Evolutionary conservation across 257 asterid species (phyloP).

Genomic region (Forsythia suspensa): DNA sequence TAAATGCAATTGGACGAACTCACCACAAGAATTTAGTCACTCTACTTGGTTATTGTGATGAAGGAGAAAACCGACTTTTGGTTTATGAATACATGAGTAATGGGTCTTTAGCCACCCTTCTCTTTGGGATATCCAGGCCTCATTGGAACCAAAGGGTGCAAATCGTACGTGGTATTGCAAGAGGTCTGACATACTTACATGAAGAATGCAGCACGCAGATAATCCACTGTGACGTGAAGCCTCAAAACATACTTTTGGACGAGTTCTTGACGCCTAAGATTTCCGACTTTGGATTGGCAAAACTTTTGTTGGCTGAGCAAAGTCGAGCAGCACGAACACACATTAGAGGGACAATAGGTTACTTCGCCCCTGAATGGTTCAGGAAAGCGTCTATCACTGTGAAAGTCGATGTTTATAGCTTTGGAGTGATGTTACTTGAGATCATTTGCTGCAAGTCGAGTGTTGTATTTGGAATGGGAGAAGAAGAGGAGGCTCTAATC

Average conservation of each 20-base stretch:
- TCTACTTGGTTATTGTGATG: conserved; percentile 47
- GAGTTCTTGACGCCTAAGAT: conserved; percentile 27
- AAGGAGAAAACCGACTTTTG: conserved; percentile 37
- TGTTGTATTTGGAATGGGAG: conserved; percentile 23
- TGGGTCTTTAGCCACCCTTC: conserved; percentile 33
- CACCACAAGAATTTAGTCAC: conserved; percentile 60
- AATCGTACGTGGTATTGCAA: conserved; percentile 41
- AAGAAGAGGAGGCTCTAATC: conserved; percentile 28
- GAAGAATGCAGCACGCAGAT: conserved; percentile 45
- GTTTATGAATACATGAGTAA: conserved; percentile 47
- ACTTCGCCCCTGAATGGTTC: conserved; percentile 42
- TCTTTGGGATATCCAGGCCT: conserved; percentile 35
- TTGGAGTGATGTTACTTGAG: conserved; percentile 48
- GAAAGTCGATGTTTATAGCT: conserved; percentile 55
- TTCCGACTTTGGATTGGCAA: conserved; percentile 43
- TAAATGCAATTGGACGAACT: conserved; percentile 45
- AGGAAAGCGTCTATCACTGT: conserved; percentile 35
- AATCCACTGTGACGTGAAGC: conserved; percentile 43
- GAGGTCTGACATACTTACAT: conserved; percentile 37
- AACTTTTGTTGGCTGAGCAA: conserved; percentile 35
- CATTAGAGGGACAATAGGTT: conserved; percentile 38
- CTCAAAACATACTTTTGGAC: conserved; percentile 49
- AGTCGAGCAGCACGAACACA: conserved; percentile 33
- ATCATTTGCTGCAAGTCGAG: conserved; percentile 36
- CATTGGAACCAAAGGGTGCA: conserved; percentile 47